Evolutionary conservation across 2,329 filamentous ascomycete species (phyloP).

Genomic region (Sphaerulina vaccinii): DNA sequence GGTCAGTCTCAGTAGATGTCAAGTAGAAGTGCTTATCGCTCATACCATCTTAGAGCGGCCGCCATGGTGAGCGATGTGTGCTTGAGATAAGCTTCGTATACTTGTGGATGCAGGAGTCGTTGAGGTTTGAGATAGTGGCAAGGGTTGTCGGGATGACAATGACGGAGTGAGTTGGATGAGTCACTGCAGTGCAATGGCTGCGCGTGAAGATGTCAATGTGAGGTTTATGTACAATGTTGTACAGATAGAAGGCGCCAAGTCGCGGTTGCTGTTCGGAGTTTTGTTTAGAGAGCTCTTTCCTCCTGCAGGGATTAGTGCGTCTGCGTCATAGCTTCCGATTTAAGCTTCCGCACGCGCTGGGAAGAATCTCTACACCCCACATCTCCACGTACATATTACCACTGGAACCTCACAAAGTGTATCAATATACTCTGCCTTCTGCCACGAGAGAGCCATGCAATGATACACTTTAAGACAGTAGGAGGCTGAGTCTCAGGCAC

Average conservation of each 20-base stretch:
- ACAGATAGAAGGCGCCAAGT: no score
- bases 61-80: slow-evolving; percentile 35
- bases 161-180: neutral
- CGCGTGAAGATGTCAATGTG: no score
- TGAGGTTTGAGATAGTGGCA: neutral
- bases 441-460: no score
- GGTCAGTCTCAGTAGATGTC: neutral
- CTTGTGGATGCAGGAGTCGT: neutral
- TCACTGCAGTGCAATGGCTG: neutral
- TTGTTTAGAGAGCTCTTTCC: slow-evolving; percentile 7
- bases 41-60: slow-evolving; percentile 42
- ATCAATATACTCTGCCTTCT: no score
- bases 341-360: neutral
- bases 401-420: no score
- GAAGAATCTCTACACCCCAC: no score
- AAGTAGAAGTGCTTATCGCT: neutral
- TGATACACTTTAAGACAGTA: no score
- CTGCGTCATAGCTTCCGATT: slow-evolving; percentile 3
- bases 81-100: neutral
- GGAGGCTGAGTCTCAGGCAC: no score
- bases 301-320: slow-evolving; percentile 4
- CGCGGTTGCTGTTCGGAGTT: neutral
- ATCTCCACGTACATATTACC: no score
- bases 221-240: no score
- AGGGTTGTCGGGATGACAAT: neutral